phyloP scores from a whole-genome alignment of 2,329 filamentous ascomycete genomes.

The Claviceps sp. region DNA sequence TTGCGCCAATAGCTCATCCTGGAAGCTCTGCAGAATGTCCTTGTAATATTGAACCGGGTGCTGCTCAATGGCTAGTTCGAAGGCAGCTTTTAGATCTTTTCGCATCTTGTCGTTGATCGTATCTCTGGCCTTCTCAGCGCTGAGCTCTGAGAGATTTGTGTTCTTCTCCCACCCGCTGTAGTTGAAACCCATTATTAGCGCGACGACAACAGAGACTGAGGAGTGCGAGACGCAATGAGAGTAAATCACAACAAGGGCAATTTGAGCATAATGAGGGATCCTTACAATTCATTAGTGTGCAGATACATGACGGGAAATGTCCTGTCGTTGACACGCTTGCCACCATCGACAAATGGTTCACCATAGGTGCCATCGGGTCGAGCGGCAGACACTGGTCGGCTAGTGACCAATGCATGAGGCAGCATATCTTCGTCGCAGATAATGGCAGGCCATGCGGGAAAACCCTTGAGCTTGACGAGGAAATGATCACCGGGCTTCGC shows the following conservation, averaged over 20 bases:
- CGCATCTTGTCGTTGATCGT: conserved; percentile 62
- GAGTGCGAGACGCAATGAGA: background rate
- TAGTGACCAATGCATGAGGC: conserved; percentile 60
- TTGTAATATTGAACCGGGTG: conserved; percentile 77
- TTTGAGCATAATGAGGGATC: conserved; percentile 12
- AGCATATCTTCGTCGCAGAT: conserved; percentile 93
- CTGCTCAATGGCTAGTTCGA: conserved; percentile 63
- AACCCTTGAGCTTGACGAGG: conserved; percentile 87
- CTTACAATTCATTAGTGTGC: conserved; percentile 93
- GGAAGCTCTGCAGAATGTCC: conserved; percentile 55
- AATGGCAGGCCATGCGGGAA: conserved; percentile 86
- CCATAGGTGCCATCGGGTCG: conserved; percentile 75
- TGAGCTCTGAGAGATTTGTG: conserved; percentile 64
- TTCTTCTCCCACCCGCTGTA: conserved; percentile 83
- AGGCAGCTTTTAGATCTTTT: conserved; percentile 68
- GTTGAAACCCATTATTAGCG: background rate
- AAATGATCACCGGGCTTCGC: conserved; percentile 86
- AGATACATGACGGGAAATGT: conserved; percentile 94
- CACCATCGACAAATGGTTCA: conserved; percentile 75
- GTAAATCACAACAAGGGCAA: too few species aligned
- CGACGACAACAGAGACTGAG: background rate
- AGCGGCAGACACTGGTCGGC: conserved; percentile 71
- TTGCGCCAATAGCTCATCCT: conserved; percentile 50
- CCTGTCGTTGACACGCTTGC: conserved; percentile 71
- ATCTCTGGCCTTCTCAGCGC: conserved; percentile 56